A percentile compares a stretch with the other conserved stretches of the same genome.
Evolutionary conservation across 352 stramenopile species (phyloP).

Genomic region (Saprolegnia diclina): DNA sequence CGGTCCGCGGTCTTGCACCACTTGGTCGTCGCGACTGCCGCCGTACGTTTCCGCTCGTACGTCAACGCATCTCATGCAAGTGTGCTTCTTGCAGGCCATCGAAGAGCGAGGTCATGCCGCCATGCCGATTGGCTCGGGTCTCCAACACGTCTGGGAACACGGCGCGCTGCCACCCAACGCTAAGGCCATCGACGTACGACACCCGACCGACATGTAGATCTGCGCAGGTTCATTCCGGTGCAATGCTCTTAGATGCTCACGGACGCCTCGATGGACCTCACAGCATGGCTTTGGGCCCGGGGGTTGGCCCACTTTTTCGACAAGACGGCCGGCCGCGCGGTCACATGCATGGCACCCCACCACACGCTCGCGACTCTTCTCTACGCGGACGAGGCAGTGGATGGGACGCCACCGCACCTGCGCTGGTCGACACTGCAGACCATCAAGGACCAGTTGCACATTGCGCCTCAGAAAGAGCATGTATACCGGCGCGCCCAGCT

Average conservation of each 20-base stretch:
- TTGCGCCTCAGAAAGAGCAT: background rate
- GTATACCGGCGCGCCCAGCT: background rate
- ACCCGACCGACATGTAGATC: background rate
- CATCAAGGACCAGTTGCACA: background rate
- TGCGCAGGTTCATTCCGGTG: background rate
- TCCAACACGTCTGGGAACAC: background rate
- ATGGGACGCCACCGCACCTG: background rate
- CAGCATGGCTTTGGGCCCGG: background rate
- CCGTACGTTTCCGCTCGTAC: background rate
- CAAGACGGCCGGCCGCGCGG: too few species aligned
- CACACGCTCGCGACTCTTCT: background rate
- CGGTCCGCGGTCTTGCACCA: background rate
- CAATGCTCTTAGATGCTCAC: background rate
- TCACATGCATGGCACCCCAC: background rate
- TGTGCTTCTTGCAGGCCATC: background rate
- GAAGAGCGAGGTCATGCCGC: background rate
- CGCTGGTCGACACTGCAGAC: background rate
- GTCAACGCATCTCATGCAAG: background rate
- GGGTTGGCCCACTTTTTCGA: background rate
- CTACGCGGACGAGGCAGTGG: background rate
- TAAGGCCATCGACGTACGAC: background rate
- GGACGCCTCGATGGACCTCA: background rate
- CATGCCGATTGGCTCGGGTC: background rate
- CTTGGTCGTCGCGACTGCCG: background rate
- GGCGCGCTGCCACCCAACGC: background rate